These are phyloP conservation scores for Aspergillus calidoustus DNA, from an alignment of 2,329 filamentous ascomycete genomes.

Conservation along the genomic window DNA sequence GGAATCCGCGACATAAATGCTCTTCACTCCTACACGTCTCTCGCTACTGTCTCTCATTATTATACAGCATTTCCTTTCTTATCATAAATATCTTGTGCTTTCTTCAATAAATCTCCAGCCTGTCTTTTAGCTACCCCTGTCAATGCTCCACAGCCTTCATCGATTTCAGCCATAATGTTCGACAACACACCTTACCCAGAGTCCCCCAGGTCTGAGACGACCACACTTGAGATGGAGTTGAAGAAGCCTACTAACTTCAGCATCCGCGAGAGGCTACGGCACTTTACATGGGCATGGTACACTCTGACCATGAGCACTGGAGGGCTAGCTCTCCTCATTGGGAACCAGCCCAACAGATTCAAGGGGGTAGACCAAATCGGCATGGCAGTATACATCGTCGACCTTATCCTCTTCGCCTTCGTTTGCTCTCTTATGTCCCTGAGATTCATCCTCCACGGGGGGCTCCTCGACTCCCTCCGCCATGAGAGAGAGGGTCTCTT, in stretches of 20 bases:
- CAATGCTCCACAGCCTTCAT: slow-evolving; percentile 1
- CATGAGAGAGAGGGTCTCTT: slow-evolving; percentile 73
- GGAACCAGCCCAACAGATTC: slow-evolving; percentile 67
- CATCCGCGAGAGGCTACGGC: slow-evolving; percentile 39
- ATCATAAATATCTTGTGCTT: slow-evolving; percentile 5
- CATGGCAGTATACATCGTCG: slow-evolving; percentile 68
- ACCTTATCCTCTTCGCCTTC: slow-evolving; percentile 66
- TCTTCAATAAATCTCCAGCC: not conserved
- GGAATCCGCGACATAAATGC: slow-evolving; percentile 9
- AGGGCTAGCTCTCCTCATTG: slow-evolving; percentile 67
- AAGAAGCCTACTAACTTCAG: slow-evolving; percentile 23
- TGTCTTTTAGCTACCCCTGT: not conserved
- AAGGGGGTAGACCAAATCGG: slow-evolving; percentile 67
- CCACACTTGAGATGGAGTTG: slow-evolving; percentile 28
- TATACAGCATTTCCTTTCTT: not conserved
- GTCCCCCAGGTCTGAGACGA: slow-evolving; percentile 29
- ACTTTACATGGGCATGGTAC: slow-evolving; percentile 76
- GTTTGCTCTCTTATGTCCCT: slow-evolving; percentile 59
- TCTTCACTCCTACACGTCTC: slow-evolving; percentile 2
- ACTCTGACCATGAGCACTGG: slow-evolving; percentile 76
- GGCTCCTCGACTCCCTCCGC: slow-evolving; percentile 60
- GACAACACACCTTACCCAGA: slow-evolving; percentile 25
- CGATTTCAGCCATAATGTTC: slow-evolving; percentile 22
- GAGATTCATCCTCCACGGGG: slow-evolving; percentile 66
- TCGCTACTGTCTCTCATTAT: slow-evolving; percentile 7